phyloP scores from a whole-genome alignment of 2,329 filamentous ascomycete species.

The Fusarium caatingaense region DNA sequence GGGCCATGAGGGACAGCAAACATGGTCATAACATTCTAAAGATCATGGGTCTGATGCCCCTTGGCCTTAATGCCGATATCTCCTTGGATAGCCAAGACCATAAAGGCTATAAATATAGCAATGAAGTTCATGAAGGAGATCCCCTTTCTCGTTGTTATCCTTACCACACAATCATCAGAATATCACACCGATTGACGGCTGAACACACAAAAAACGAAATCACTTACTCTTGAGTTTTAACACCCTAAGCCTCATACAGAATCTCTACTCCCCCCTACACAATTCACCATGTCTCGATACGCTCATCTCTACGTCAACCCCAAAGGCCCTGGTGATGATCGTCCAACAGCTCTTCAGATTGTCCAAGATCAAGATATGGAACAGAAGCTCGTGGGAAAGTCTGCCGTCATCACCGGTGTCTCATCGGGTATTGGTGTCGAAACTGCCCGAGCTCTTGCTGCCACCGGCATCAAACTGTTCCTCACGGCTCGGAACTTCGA shows the following conservation, averaged over 20 bases:
- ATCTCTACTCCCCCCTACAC: not conserved
- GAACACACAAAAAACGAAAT: too few relatives aligned
- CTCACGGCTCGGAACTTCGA: slow-evolving; percentile 36
- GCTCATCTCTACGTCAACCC: not conserved
- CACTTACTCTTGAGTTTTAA: not conserved
- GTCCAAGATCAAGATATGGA: slow-evolving; percentile 7
- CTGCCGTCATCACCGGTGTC: slow-evolving; percentile 37
- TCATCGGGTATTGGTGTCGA: slow-evolving; percentile 59
- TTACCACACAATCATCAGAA: too few relatives aligned
- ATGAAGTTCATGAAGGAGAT: too few relatives aligned
- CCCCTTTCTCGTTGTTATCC: too few relatives aligned
- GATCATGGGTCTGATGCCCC: not conserved
- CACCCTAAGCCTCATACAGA: fast-evolving
- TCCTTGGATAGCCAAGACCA: not conserved
- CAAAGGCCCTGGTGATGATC: slow-evolving; percentile 3
- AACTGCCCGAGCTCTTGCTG: slow-evolving; percentile 56
- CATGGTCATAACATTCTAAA: too few relatives aligned
- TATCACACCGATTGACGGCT: too few relatives aligned
- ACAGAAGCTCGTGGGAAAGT: not conserved
- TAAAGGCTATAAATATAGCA: not conserved
- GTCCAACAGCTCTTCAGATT: slow-evolving; percentile 4
- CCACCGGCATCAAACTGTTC: slow-evolving; percentile 49
- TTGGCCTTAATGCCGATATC: not conserved
- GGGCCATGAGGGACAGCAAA: not conserved
- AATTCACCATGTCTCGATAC: slow-evolving; percentile 6